Conservation (phyloP, 2,329 filamentous ascomycete species). For the Colletotrichum chrysophilum region DNA sequence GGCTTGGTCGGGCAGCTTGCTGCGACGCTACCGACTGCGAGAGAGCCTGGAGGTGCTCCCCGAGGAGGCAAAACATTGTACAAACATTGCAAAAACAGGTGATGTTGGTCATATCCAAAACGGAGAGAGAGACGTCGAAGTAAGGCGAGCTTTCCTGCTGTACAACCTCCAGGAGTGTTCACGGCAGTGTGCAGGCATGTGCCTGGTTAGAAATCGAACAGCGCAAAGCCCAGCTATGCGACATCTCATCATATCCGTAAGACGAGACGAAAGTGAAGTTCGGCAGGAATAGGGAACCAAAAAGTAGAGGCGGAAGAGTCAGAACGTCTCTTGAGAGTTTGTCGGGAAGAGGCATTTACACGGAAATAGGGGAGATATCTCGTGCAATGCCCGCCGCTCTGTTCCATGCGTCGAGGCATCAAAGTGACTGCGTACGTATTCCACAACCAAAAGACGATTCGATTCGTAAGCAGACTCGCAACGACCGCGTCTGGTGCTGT, state of each 20-base stretch:
- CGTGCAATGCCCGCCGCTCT: not conserved
- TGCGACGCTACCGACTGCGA: not conserved
- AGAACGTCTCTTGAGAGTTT: not conserved
- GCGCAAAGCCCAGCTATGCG: not conserved
- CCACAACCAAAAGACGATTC: not conserved
- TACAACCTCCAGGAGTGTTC: not conserved
- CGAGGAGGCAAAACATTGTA: not conserved
- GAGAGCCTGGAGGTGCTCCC: not conserved
- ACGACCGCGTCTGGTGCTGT: not conserved
- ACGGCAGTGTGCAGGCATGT: not conserved
- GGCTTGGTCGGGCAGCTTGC: slow-evolving; percentile 13
- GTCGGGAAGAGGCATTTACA: not conserved
- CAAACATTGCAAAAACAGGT: not conserved
- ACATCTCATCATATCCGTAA: not conserved
- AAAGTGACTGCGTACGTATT: not conserved
- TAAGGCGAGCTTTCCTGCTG: not conserved
- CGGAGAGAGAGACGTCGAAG: not conserved
- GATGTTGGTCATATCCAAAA: not conserved
- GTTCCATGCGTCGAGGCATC: not conserved
- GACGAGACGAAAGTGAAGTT: not conserved
- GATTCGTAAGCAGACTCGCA: not conserved
- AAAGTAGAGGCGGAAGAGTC: not conserved
- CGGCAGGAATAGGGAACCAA: not conserved
- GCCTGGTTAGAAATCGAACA: not conserved
- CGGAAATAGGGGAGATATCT: not conserved